phyloP scores from a whole-genome alignment of 2,329 filamentous ascomycete species.

The Neoscytalidium dimidiatum region DNA sequence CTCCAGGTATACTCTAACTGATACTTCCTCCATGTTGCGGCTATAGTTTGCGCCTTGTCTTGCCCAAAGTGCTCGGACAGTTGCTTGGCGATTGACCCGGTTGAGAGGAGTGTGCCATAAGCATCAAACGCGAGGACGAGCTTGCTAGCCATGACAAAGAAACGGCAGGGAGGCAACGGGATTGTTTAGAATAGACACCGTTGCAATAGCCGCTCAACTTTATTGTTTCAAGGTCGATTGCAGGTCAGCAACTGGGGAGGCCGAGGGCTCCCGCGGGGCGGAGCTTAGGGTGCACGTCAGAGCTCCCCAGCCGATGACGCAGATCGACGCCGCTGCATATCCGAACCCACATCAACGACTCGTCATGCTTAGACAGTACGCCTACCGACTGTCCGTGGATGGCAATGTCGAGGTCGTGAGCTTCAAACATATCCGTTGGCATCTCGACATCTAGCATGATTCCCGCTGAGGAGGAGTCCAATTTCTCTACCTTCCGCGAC shows the following conservation, averaged over 20 bases:
- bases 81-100: constrained; percentile 65
- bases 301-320: background rate
- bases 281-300: background rate
- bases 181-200: background rate
- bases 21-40: constrained; percentile 65
- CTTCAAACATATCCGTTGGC: background rate
- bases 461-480: constrained; percentile 34
- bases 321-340: background rate
- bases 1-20: constrained; percentile 80
- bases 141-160: constrained; percentile 51
- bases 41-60: constrained; percentile 59
- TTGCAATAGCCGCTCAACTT: background rate
- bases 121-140: constrained; percentile 70
- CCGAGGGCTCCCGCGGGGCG: background rate
- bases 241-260: background rate
- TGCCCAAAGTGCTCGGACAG: constrained; percentile 60
- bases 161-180: background rate
- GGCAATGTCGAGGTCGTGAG: background rate
- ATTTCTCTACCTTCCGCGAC: constrained; percentile 72
- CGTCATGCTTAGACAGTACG: background rate
- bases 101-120: constrained; percentile 74
- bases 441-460: constrained; percentile 16
- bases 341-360: background rate
- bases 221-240: background rate
- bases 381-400: too few species aligned